Base-by-base conservation (phyloP, 2,329 filamentous ascomycete species). In the Penicillium sp. region DNA sequence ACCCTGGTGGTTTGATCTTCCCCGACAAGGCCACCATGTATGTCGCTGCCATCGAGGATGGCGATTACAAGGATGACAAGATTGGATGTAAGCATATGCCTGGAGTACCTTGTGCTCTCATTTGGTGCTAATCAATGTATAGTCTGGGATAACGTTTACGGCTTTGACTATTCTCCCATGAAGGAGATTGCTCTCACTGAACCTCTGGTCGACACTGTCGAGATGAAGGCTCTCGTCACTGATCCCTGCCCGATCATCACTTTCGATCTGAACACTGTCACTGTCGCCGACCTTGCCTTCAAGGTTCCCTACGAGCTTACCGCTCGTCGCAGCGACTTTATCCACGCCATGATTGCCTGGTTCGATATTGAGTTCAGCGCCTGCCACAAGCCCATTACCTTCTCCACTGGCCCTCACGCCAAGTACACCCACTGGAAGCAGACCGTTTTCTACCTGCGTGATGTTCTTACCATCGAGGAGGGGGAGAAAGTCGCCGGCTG, bases 371-470 rank as follows among this genome's bases (percentile, higher is more conserved):
- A 97, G 70, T 99, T 99, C 78, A 89, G 89, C 47, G 92, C 91
- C 54, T 97, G 94, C 83, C 94, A 99, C 83, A 97, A 97, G 83
- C 89, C 91, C 29, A 91, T 99, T 70, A 85, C 87, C 69, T 99
- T 99, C 82, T 95, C 90, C 49, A 99, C 94, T 16, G 94, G 94
- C 21, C 94, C 94, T 26, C 94, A 97, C 77, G 95, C 93, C 65
- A 97, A 96, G 79, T 97, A 97, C 79, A 99, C 94, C 16, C 94
- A 99, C 82, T 99, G 94, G 94, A 99, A 99, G 80, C 94, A 99
- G 81, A 99, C 94, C 12, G 94, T 99, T 58, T 97, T 99, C 79
- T 99, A 99, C 78, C 81, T 99, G 59, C 85, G 89, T 68, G 92
- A 99, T 64, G 89, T 96, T 31, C 79, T 99, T 60, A 97, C 92